Base-by-base conservation (phyloP, 345 rosid genomes). In the Lenwebbia sp. region DNA sequence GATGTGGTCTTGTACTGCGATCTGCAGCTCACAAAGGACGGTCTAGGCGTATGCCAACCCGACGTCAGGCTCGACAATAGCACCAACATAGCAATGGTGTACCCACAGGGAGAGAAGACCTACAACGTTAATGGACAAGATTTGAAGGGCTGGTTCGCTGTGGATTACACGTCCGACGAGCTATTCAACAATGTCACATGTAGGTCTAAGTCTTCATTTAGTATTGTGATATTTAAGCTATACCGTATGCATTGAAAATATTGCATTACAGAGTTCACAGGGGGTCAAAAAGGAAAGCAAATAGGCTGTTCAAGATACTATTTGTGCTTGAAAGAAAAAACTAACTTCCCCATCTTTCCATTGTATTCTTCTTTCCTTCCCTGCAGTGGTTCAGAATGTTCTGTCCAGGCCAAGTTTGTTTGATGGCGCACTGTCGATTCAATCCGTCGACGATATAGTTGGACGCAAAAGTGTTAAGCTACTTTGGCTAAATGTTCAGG, bases 401-500 rank as follows among this genome's bases (percentile, higher is more conserved):
- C 86, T 86, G 85, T 89, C 94, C 58, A 90, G 99, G 10, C 87
- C 98, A 6, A 84, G 86, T 86, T 33, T 50, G 17, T 96, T 94
- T 17, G 98, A 95, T 62, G 90, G 88, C n/a, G 83, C 25, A 37
- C 26, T 91, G 86, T 89, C 91, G 0, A 26, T 95, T 26, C 62
- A 92, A 0, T 81, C 93, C 1, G 90, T 94, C 51, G 96, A 95
- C n/a, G 96, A 94, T 82, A 90, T 92, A 17, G 33, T 85, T 3
- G 90, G 85, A 17, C 23, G 86, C 54, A 91, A 75, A 57, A 92
- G 94, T 53, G 88, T 92, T 10, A 84, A 50, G 41, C 85, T 84
- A n/a, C 90, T 95, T 54, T 96, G 99, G 98, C 60, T 96, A 86
- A 95, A 92, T 88, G 95, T 96, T 89, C 95, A 93, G 97, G 98